Base-by-base conservation (phyloP, 2,329 filamentous ascomycete genomes). In the Beauveria sp. region DNA sequence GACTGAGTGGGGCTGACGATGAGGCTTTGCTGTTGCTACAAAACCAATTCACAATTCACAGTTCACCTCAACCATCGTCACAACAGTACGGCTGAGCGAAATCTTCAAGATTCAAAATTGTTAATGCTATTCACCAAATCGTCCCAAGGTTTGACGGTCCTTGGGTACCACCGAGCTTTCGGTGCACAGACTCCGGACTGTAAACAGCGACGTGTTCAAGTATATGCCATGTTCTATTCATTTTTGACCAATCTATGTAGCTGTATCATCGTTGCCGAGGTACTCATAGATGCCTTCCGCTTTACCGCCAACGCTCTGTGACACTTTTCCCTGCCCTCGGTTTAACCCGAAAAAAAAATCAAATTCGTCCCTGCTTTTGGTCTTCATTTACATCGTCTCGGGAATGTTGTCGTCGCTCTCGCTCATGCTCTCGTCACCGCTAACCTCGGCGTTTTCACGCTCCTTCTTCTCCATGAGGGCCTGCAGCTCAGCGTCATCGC, bases 391-490 rank as follows among this genome's bases (percentile, higher is more conserved):
- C 63, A 77, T 68, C 53, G 75, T 74, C 61, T 76, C 74, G 57
- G 74, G 74, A 53, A 77, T 74, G 73, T 91, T 92, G 74, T 97
- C 95, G 72, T 98, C 95, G 73, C 91, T 96, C 77, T 96, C 93
- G 73, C 91, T 96, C 75, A 91, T 83, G 74, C 93, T 95, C 82
- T 99, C 95, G 74, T 99, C 96, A 71, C 95, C 95, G 75, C 92
- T 96, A 72, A 99, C 91, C 76, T 99, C 91, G 74, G 91, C 90
- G 78, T 99, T 99, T 84, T 98, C 93, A 67, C 91, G 88, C 81
- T 96, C 95, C 67, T 90, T 88, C 87, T 98, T 97, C 83, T 98
- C 95, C 95, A 99, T 99, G 66, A 99, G 84, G 58, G 93, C 95
- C 76, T 97, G 92, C 67, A 99, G 82, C 77, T 97, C 93, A 28